These are phyloP conservation scores for Solanum paucissectum DNA, from an alignment of 257 asterid species.

Conservation along the genomic window DNA sequence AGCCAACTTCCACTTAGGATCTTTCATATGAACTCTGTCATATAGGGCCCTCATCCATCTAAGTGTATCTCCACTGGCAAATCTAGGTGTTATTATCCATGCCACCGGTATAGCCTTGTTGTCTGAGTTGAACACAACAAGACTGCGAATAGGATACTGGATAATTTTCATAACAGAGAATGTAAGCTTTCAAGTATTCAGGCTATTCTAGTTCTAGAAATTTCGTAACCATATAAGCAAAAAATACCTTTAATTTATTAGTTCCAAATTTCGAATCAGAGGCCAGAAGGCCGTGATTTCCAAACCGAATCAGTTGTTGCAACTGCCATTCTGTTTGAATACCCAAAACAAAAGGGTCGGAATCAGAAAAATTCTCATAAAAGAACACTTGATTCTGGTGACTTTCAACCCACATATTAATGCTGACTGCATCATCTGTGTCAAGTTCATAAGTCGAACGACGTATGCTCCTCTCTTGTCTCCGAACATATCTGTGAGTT, in stretches of 20 bases:
- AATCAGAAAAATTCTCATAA: slow-evolving; percentile 71
- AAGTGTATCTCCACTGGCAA: slow-evolving; percentile 47
- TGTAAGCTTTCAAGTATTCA: slow-evolving; percentile 25
- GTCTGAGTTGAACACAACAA: slow-evolving; percentile 90
- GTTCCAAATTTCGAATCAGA: slow-evolving; percentile 72
- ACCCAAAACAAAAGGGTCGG: slow-evolving; percentile 72
- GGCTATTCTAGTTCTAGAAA: neutral
- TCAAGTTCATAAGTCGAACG: slow-evolving; percentile 68
- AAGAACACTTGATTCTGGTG: slow-evolving; percentile 70
- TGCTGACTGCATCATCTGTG: slow-evolving; percentile 72
- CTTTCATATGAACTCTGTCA: slow-evolving; percentile 74
- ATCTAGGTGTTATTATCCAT: slow-evolving; percentile 73
- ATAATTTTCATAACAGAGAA: slow-evolving; percentile 23
- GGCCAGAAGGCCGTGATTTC: slow-evolving; percentile 68
- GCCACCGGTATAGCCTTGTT: slow-evolving; percentile 99
- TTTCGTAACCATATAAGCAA: neutral
- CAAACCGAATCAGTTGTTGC: slow-evolving; percentile 92
- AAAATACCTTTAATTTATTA: slow-evolving; percentile 77
- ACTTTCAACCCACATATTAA: slow-evolving; percentile 66
- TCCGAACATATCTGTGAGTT: slow-evolving; percentile 89
- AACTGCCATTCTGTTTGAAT: slow-evolving; percentile 99
- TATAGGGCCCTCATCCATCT: slow-evolving; percentile 93
- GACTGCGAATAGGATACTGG: slow-evolving; percentile 90
- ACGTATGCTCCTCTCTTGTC: slow-evolving; percentile 84
- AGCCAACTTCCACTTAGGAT: slow-evolving; percentile 93